These are phyloP conservation scores for Colletotrichum sp. DNA, from an alignment of 2,329 filamentous ascomycete species.

Conservation along the genomic window DNA sequence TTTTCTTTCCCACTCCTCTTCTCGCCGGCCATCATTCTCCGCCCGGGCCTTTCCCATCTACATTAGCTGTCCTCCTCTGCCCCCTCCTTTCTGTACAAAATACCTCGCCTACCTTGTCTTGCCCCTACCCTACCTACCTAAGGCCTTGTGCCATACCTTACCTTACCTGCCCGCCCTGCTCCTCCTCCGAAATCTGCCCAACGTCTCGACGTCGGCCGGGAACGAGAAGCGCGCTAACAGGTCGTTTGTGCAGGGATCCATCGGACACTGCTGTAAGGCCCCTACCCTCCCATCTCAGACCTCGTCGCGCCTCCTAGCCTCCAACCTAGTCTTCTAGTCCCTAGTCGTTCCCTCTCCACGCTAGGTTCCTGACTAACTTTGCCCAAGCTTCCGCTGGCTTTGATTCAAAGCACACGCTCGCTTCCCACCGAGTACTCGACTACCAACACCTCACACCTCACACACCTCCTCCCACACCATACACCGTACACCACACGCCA, in stretches of 20 bases:
- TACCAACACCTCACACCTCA: background rate
- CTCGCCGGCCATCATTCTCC: background rate
- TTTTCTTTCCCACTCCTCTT: background rate
- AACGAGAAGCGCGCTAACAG: background rate
- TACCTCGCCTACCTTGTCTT: background rate
- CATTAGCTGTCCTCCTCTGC: background rate
- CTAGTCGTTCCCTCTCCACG: conserved; percentile 7
- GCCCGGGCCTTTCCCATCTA: background rate
- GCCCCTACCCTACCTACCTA: background rate
- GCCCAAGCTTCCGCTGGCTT: conserved; percentile 15
- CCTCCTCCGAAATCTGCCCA: background rate
- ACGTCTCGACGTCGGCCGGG: background rate
- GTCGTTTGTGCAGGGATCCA: background rate
- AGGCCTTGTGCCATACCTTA: background rate
- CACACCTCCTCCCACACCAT: background rate
- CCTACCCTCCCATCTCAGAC: background rate
- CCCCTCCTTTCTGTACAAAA: background rate
- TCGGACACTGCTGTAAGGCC: background rate
- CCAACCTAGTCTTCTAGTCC: background rate
- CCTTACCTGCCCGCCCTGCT: background rate
- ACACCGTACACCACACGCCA: background rate
- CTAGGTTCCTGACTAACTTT: conserved; percentile 22
- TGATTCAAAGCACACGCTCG: conserved; percentile 19
- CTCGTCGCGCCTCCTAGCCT: background rate
- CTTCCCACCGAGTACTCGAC: conserved; percentile 17